Conservation (phyloP, 352 stramenopile species). For the Phytophthora niederhauseri region DNA sequence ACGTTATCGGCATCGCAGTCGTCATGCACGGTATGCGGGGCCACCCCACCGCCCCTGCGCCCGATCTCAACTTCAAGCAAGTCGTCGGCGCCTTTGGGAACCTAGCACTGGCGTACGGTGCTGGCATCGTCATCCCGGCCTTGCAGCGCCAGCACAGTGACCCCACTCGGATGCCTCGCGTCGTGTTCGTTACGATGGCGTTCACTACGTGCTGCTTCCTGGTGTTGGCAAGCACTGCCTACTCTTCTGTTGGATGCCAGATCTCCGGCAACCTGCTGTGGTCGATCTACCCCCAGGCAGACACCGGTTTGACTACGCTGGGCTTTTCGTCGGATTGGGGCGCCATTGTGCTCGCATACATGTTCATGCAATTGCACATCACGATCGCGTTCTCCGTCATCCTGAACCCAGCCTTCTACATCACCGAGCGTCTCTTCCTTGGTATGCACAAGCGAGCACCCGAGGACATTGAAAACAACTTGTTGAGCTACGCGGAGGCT, state of each 20-base stretch:
- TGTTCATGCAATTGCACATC: constrained; percentile 28
- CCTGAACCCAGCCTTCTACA: constrained; percentile 25
- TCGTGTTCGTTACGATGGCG: constrained; percentile 44
- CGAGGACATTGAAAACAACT: constrained; percentile 24
- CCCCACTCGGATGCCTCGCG: constrained; percentile 21
- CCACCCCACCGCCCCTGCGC: constrained; percentile 27
- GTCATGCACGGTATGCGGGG: constrained; percentile 28
- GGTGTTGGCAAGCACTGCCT: constrained; percentile 37
- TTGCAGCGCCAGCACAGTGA: constrained; percentile 22
- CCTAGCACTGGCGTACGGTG: constrained; percentile 37
- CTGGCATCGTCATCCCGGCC: constrained; percentile 26
- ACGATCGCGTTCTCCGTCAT: constrained; percentile 26
- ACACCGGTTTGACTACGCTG: constrained; percentile 18
- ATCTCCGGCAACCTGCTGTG: constrained; percentile 26
- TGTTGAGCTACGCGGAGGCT: constrained; percentile 21
- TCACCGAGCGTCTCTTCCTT: constrained; percentile 23
- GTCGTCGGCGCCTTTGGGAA: constrained; percentile 42
- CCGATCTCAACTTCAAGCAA: constrained; percentile 39
- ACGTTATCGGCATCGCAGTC: constrained; percentile 25
- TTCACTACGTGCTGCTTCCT: constrained; percentile 45
- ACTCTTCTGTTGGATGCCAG: constrained; percentile 41
- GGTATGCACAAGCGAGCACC: constrained; percentile 19
- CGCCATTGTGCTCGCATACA: constrained; percentile 21
- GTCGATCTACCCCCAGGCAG: constrained; percentile 18
- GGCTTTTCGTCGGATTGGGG: constrained; percentile 22